These are phyloP conservation scores for Astrothelium macrocarpum DNA, from an alignment of 495 filamentous ascomycete genomes.

Conservation along the genomic window DNA sequence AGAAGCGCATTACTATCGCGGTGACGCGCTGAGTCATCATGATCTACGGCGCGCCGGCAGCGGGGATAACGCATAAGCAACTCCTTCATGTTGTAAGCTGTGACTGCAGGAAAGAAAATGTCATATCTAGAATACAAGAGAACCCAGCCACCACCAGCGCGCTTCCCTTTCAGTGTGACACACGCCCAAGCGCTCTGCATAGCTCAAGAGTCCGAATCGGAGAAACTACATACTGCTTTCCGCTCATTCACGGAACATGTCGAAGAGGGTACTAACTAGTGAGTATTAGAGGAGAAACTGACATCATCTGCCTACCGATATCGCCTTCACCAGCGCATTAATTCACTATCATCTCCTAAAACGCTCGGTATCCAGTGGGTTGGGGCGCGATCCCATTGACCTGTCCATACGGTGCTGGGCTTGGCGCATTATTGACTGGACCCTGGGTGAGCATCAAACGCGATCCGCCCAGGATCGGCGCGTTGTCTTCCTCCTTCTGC, in stretches of 20 bases:
- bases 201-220: neutral
- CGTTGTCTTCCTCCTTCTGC: slow-evolving; percentile 82
- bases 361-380: slow-evolving; percentile 32
- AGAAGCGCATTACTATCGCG: neutral
- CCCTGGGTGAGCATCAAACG: slow-evolving; percentile 99
- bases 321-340: neutral
- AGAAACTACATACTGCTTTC: neutral
- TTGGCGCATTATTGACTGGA: slow-evolving; percentile 48
- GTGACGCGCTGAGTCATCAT: too few species aligned
- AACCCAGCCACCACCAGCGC: neutral
- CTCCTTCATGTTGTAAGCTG: too few species aligned
- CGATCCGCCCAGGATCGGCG: slow-evolving; percentile 82
- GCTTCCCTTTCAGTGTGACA: neutral
- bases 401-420: slow-evolving; percentile 32
- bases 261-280: too few species aligned
- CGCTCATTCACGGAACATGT: neutral
- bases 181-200: neutral
- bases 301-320: neutral
- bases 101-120: neutral
- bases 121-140: slow-evolving; percentile 2
- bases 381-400: slow-evolving; percentile 34
- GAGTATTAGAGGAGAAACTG: neutral
- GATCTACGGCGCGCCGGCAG: too few species aligned
- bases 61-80: too few species aligned
- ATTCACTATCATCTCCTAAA: slow-evolving; percentile 19